phyloP scores from a whole-genome alignment of 371 early-diverging fungal species.

The Massospora cicadina region DNA sequence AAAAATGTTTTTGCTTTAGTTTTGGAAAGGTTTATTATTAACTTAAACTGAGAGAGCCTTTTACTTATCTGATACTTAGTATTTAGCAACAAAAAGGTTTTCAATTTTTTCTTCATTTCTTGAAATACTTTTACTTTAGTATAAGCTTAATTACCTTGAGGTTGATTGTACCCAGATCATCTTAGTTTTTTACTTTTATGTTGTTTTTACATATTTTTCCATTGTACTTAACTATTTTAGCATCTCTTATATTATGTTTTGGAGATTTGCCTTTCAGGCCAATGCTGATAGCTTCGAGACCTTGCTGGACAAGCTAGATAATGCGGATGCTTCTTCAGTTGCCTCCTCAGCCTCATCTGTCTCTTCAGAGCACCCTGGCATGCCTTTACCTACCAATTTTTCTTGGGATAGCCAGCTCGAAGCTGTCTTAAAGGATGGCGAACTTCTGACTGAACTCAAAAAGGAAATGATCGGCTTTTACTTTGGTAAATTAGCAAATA shows the following conservation, averaged over 20 bases:
- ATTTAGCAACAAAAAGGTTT: too few relatives aligned
- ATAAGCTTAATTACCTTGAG: too few relatives aligned
- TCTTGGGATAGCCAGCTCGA: background rate
- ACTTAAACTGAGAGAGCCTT: too few relatives aligned
- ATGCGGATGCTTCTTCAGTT: background rate
- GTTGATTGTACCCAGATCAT: too few relatives aligned
- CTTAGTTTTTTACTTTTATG: too few relatives aligned
- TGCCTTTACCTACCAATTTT: background rate
- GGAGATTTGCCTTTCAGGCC: slow-evolving; percentile 11
- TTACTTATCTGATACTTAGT: too few relatives aligned
- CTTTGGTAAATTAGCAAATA: slow-evolving; percentile 2
- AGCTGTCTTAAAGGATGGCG: slow-evolving; percentile 5
- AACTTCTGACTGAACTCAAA: slow-evolving; percentile 5
- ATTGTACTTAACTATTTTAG: background rate
- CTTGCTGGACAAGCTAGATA: slow-evolving; percentile 5
- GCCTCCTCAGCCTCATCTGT: background rate
- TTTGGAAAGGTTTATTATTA: too few relatives aligned
- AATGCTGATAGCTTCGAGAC: slow-evolving; percentile 9
- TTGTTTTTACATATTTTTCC: background rate
- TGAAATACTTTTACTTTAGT: too few relatives aligned
- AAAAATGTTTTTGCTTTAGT: too few relatives aligned
- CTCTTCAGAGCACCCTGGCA: background rate
- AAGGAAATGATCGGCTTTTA: slow-evolving; percentile 7
- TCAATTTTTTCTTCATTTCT: too few relatives aligned
- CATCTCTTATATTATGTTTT: slow-evolving; percentile 5